Evolutionary conservation across 208 protist genomes (phyloP), one percentile per base, ranked within the genome.

Genomic region (Leishmania gerbilli): DNA sequence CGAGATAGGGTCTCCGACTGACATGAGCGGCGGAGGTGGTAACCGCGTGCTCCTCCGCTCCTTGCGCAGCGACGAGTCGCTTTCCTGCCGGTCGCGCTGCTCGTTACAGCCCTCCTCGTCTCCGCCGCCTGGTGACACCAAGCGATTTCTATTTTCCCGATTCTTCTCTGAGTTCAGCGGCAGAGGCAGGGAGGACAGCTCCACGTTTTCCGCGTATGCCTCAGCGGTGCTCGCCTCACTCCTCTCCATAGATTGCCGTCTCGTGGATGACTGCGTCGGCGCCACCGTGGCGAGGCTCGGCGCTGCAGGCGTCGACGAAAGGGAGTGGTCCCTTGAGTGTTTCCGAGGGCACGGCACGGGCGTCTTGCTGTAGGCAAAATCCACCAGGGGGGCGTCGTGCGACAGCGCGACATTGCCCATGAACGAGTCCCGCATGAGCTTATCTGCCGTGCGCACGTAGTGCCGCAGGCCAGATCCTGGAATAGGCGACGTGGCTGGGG

Each of bases 371-470:
- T 56, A 64, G 5, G 8, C 47, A 40, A 51, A 7, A 56, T 83
- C 51, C 5, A 80, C 27, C 19, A 84, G 15, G 3, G 84, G 81
- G 58, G 80, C 71, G 47, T 83, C 81, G 80, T 77, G 64, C 71
- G 81, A 74, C 47, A 80, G 27, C 40, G 82, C 82, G 9, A 71
- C 78, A 51, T 55, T 86, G 45, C 82, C 82, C 2, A 86, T 72
- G 55, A 83, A 82, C 51, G 81, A 88, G 45, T 83, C 77, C 21
- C 80, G 79, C 77, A 88, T 74, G 31, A 84, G 68, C 84, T 79
- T 67, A 80, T 86, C 85, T 37, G 76, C 85, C 2, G 55, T 74
- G 65, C 85, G 81, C 55, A 89, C 81, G 82, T 86, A 86, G 69
- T 67, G 79, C 42, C 85, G 81, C 62, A 89, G 62, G 34, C 74